Conservation (phyloP, 169 alveolate species). For the Theileria parva region DNA sequence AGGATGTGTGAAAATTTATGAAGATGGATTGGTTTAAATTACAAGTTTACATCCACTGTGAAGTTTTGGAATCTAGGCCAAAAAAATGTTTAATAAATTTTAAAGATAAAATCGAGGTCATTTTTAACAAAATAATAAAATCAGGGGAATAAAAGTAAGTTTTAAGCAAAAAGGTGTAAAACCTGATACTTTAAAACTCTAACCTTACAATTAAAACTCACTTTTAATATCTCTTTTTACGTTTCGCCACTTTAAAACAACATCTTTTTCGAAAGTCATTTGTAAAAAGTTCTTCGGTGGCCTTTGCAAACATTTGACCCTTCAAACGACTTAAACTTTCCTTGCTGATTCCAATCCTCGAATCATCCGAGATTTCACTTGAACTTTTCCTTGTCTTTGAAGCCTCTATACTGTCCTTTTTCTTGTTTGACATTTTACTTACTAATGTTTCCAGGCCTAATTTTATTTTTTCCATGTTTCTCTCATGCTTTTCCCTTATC, state of each 20-base stretch:
- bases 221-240: not conserved
- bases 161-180: not conserved
- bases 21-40: not conserved
- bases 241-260: not conserved
- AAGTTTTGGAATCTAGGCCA: not conserved
- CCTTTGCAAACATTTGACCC: not conserved
- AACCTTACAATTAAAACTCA: not conserved
- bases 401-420: not conserved
- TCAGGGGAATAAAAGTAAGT: not conserved
- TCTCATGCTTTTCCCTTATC: slow-evolving; percentile 6
- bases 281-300: not conserved
- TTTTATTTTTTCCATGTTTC: slow-evolving; percentile 3
- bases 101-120: not conserved
- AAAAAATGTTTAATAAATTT: not conserved
- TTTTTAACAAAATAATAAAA: not conserved
- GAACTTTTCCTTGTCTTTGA: not conserved
- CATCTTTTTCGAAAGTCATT: not conserved
- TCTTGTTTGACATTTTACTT: not conserved
- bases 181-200: not conserved
- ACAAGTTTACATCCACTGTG: not conserved
- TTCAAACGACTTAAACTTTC: not conserved
- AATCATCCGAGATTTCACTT: not conserved
- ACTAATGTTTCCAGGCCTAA: not conserved
- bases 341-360: not conserved
- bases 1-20: not conserved